These are phyloP conservation scores for Fusarium fujikuroi DNA, from an alignment of 2,329 filamentous ascomycete species.

Conservation along the genomic window DNA sequence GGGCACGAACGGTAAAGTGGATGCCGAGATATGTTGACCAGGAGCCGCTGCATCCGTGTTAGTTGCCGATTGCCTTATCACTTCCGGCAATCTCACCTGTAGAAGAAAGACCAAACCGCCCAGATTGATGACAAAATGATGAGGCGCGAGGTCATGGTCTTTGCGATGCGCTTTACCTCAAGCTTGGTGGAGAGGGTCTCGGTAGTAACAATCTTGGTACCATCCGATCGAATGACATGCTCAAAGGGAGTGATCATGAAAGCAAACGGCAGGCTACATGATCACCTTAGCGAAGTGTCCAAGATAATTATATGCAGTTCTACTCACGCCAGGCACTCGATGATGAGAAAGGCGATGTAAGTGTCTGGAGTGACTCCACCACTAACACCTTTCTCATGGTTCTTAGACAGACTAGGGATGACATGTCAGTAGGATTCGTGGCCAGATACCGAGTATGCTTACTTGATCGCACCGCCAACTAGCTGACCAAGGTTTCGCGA, in stretches of 20 bases:
- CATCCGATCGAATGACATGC: slow-evolving; percentile 15
- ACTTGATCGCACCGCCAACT: slow-evolving; percentile 13
- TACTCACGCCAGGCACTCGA: slow-evolving; percentile 5
- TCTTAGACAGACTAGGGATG: neutral
- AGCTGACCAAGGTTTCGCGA: slow-evolving; percentile 11
- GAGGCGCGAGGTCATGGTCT: slow-evolving; percentile 14
- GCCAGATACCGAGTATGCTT: rapidly evolving
- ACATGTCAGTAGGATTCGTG: rapidly evolving
- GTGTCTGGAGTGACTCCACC: slow-evolving; percentile 10
- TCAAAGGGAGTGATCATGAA: slow-evolving; percentile 15
- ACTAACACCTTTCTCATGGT: slow-evolving; percentile 4
- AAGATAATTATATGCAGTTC: rapidly evolving
- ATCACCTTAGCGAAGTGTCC: rapidly evolving
- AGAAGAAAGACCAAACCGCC: slow-evolving; percentile 18
- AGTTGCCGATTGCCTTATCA: neutral
- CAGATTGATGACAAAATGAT: neutral
- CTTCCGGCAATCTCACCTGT: neutral
- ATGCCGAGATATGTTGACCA: slow-evolving; percentile 20
- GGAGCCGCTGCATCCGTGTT: neutral
- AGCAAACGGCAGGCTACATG: neutral
- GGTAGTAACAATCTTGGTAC: slow-evolving; percentile 2
- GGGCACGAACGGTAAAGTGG: slow-evolving; percentile 9
- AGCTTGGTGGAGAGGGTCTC: slow-evolving; percentile 11
- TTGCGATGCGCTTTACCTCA: slow-evolving; percentile 7
- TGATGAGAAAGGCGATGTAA: slow-evolving; percentile 16